These are phyloP conservation scores for Pseudogymnoascus sp. DNA, from an alignment of 2,329 filamentous ascomycete genomes.

Conservation along the genomic window DNA sequence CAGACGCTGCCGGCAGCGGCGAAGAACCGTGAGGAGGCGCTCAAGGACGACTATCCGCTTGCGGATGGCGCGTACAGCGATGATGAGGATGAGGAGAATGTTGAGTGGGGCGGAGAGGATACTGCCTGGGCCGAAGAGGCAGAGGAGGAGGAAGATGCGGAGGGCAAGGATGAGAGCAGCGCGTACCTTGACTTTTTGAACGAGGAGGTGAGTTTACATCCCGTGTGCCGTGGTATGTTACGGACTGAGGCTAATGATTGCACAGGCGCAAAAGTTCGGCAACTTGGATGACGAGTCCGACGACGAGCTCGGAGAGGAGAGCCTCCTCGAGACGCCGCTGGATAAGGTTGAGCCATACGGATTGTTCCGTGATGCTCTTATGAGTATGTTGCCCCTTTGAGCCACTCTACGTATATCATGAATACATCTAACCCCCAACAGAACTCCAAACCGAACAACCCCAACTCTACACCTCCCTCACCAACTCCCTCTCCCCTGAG, in stretches of 20 bases:
- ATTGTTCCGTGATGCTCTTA: conserved; percentile 72
- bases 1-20: conserved; percentile 79
- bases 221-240: not conserved
- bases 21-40: conserved; percentile 86
- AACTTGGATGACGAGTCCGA: conserved; percentile 64
- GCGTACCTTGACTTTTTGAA: conserved; percentile 95
- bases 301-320: conserved; percentile 87
- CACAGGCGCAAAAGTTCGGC: conserved; percentile 73
- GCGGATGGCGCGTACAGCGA: conserved; percentile 52
- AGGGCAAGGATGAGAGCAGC: conserved; percentile 81
- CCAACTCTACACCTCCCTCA: conserved; percentile 74
- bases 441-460: conserved; percentile 87
- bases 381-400: conserved; percentile 52
- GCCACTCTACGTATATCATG: not conserved
- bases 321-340: conserved; percentile 84
- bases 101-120: conserved; percentile 71
- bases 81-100: conserved; percentile 62
- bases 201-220: conserved; percentile 57
- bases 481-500: conserved; percentile 67
- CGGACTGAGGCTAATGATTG: conserved; percentile 9
- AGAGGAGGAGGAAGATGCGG: conserved; percentile 44
- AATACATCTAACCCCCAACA: conserved; percentile 29
- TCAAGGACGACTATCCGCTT: conserved; percentile 76
- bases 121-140: conserved; percentile 66
- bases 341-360: conserved; percentile 94